Percentiles rank a stretch among this genome's conserved stretches.
Evolutionary conservation across 768 basidiomycete genomes (phyloP).

Genomic region (Baorangia bicolor): DNA sequence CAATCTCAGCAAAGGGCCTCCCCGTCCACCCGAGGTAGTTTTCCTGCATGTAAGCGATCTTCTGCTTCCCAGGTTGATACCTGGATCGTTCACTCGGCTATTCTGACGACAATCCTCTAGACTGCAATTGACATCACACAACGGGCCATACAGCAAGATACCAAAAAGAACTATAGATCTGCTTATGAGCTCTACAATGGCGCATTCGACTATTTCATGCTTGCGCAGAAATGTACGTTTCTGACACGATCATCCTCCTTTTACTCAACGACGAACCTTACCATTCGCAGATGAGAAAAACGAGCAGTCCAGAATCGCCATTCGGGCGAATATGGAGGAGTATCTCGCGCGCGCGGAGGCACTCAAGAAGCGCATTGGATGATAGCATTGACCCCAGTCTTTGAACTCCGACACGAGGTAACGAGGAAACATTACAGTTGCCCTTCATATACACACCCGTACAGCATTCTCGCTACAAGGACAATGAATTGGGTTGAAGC

Average conservation of each 20-base stretch:
- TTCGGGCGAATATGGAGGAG: constrained; percentile 81
- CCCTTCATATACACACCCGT: too few relatives aligned
- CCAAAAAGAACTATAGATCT: constrained; percentile 84
- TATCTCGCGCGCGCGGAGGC: constrained; percentile 89
- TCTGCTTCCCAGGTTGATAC: background rate
- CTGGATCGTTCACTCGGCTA: background rate
- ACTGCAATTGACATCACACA: constrained; percentile 86
- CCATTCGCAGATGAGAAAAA: constrained; percentile 69
- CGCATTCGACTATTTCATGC: constrained; percentile 95
- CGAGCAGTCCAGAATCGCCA: constrained; percentile 79
- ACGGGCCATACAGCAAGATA: constrained; percentile 85
- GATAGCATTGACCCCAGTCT: background rate
- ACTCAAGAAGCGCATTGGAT: constrained; percentile 58
- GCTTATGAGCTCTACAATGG: constrained; percentile 93
- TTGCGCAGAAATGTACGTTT: constrained; percentile 78
- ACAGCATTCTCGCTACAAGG: too few relatives aligned
- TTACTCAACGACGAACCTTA: background rate
- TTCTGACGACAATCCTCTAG: constrained; percentile 29
- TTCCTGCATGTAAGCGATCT: constrained; percentile 15
- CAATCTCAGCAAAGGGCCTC: background rate
- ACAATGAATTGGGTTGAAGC: too few relatives aligned
- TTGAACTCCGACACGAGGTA: too few relatives aligned
- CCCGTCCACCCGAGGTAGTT: constrained; percentile 16
- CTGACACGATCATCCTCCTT: background rate
- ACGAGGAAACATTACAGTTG: too few relatives aligned